phyloP scores from a whole-genome alignment of 73 alveolate genomes.

The Paramecium biaurelia region DNA sequence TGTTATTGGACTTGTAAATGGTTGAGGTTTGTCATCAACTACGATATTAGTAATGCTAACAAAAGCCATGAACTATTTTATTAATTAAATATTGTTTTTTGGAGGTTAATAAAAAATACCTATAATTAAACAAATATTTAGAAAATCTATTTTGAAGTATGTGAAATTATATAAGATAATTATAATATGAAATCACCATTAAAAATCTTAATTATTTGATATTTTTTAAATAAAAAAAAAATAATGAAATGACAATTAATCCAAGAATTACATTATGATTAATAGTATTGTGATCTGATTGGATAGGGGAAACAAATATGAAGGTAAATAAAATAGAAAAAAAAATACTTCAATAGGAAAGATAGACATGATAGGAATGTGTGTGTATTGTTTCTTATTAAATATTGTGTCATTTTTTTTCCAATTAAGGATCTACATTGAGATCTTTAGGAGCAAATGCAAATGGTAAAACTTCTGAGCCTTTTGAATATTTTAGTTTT shows the following conservation, averaged over 20 bases:
- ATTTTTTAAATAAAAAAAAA: too few species aligned
- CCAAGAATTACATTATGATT: too few species aligned
- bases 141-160: background rate
- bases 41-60: slow-evolving; percentile 90
- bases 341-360: too few species aligned
- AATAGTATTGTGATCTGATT: background rate
- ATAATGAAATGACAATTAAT: too few species aligned
- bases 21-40: slow-evolving; percentile 82
- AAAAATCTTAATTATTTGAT: too few species aligned
- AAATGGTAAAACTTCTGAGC: background rate
- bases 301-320: background rate
- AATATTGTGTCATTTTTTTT: background rate
- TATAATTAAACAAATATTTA: background rate
- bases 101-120: background rate
- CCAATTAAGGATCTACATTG: background rate
- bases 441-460: background rate
- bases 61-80: slow-evolving; percentile 77
- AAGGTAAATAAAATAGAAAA: background rate
- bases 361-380: background rate
- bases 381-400: background rate
- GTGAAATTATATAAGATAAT: background rate
- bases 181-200: background rate
- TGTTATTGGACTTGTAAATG: slow-evolving; percentile 83
- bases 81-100: slow-evolving; percentile 4
- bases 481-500: background rate